phyloP scores from a whole-genome alignment of 179 eudicot genomes.

The Vitellaria paradoxa region DNA sequence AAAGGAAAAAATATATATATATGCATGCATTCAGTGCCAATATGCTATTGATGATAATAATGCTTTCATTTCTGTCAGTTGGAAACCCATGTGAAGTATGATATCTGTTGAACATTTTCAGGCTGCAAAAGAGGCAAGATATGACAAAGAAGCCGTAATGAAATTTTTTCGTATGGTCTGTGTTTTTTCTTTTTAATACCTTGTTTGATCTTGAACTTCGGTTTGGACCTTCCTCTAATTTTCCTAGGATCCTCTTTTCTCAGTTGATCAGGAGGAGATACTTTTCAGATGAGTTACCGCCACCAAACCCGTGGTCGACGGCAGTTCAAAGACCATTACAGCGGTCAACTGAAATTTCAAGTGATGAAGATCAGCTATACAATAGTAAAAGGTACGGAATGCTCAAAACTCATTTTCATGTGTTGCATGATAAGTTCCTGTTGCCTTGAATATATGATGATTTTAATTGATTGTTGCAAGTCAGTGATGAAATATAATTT shows the following conservation, averaged over 20 bases:
- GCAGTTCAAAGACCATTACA: conserved; percentile 47
- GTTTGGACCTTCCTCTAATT: not conserved
- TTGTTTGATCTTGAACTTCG: not conserved
- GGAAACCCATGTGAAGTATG: not conserved
- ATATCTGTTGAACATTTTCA: conserved; percentile 27
- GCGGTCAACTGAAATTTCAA: conserved; percentile 54
- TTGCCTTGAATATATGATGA: not conserved
- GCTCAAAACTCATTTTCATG: not conserved
- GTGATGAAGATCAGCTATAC: conserved; percentile 62
- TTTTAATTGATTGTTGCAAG: conserved; percentile 4
- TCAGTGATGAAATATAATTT: not conserved
- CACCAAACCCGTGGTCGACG: conserved; percentile 70
- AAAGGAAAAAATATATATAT: no score
- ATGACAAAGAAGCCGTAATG: conserved; percentile 91
- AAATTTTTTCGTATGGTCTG: conserved; percentile 87
- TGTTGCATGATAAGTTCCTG: no score
- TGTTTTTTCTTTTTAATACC: conserved; percentile 14
- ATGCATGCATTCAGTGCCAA: not conserved
- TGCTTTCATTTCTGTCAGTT: conserved; percentile 4
- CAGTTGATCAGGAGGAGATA: conserved; percentile 98
- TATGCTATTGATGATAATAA: not conserved
- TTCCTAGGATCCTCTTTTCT: conserved; percentile 5
- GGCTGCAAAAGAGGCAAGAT: conserved; percentile 99
- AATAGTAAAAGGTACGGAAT: conserved; percentile 55
- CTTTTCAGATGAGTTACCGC: conserved; percentile 77